phyloP scores from a whole-genome alignment of 306 rosid species.

The Betula pendula region DNA sequence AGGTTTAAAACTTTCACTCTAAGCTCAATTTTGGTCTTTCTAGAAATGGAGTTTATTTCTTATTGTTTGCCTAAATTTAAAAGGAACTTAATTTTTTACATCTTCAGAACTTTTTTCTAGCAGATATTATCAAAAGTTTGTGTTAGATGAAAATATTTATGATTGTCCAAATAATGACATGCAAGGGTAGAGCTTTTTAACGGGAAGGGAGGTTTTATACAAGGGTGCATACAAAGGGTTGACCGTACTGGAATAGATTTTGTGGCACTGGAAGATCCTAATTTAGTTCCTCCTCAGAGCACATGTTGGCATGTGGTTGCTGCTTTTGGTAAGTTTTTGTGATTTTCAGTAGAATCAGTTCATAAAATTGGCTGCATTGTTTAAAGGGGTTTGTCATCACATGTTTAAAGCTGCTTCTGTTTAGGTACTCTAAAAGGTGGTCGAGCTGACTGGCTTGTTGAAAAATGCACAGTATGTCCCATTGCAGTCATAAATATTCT shows the following conservation, averaged over 20 bases:
- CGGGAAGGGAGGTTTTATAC: conserved; percentile 83
- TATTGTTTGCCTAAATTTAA: neutral
- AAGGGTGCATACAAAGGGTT: conserved; percentile 67
- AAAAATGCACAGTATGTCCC: conserved; percentile 83
- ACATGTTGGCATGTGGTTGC: conserved; percentile 75
- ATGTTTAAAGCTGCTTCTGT: conserved; percentile 22
- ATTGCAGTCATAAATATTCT: conserved; percentile 21
- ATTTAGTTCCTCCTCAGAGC: conserved; percentile 55
- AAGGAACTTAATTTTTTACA: neutral
- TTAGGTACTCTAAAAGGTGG: conserved; percentile 92
- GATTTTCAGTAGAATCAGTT: conserved; percentile 10
- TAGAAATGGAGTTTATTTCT: neutral
- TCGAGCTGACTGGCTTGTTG: conserved; percentile 94
- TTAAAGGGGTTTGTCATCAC: conserved; percentile 23
- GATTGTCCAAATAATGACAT: conserved; percentile 33
- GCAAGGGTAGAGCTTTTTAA: conserved; percentile 90
- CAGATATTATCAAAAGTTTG: neutral
- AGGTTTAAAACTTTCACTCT: neutral
- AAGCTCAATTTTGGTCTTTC: neutral
- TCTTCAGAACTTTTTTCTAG: neutral
- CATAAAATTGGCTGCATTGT: conserved; percentile 9
- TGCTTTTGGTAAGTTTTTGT: conserved; percentile 62
- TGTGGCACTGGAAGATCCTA: conserved; percentile 68
- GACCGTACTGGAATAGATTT: conserved; percentile 66
- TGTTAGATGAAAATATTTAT: conserved; percentile 17